These are phyloP conservation scores for Picochlorum costavermella DNA, from an alignment of 139 green algal species.

Conservation along the genomic window DNA sequence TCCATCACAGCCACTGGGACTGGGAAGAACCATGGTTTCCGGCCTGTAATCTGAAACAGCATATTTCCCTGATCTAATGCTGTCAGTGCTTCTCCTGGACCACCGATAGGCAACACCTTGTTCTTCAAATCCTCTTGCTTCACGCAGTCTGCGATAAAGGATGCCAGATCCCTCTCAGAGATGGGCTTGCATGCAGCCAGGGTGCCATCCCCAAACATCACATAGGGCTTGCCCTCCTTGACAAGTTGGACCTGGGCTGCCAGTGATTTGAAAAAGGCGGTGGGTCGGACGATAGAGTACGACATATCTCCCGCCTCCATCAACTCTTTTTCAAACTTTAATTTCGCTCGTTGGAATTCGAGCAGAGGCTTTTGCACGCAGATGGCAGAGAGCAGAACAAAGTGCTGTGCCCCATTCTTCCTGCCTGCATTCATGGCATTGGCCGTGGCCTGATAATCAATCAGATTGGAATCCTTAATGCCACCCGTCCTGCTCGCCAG, in stretches of 20 bases:
- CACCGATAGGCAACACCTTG: slow-evolving; percentile 90
- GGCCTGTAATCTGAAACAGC: slow-evolving; percentile 79
- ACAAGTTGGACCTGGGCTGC: slow-evolving; percentile 85
- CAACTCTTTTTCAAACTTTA: slow-evolving; percentile 79
- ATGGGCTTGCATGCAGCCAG: slow-evolving; percentile 98
- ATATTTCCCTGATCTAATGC: slow-evolving; percentile 86
- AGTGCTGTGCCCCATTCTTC: slow-evolving; percentile 64
- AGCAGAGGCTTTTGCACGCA: slow-evolving; percentile 98
- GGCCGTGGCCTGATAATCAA: slow-evolving; percentile 95
- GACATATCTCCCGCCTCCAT: slow-evolving; percentile 62
- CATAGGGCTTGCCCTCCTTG: slow-evolving; percentile 91
- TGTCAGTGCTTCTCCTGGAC: slow-evolving; percentile 77
- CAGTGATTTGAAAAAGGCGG: slow-evolving; percentile 98
- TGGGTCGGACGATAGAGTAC: slow-evolving; percentile 94
- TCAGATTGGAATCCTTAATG: slow-evolving; percentile 88
- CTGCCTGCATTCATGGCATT: slow-evolving; percentile 78
- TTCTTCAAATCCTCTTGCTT: slow-evolving; percentile 41
- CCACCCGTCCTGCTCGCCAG: slow-evolving; percentile 83
- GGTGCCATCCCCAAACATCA: slow-evolving; percentile 98
- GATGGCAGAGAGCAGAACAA: slow-evolving; percentile 95
- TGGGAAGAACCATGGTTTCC: slow-evolving; percentile 75
- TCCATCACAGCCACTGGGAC: slow-evolving; percentile 95
- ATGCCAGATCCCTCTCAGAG: slow-evolving; percentile 85
- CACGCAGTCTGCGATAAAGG: slow-evolving; percentile 88
- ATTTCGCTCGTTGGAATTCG: slow-evolving; percentile 97